Base-by-base conservation (phyloP, 164 flowering plant genomes). In the Sextonia rubra region DNA sequence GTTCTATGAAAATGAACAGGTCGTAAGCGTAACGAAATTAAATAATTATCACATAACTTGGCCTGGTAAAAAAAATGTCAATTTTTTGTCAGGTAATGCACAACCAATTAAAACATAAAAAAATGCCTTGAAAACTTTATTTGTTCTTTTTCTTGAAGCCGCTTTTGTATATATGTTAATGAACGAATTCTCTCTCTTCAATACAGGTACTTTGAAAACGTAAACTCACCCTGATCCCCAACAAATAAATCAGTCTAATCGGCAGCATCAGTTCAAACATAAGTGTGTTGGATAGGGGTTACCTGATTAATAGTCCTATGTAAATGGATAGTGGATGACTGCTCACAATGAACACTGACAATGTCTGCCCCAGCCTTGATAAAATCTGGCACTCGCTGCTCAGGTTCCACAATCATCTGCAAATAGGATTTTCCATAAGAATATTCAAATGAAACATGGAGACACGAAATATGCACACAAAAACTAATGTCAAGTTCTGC, bases 371-470 rank as follows among this genome's bases (percentile, higher is more conserved):
- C 99, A 70, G 99, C 98, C 84, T 93, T 93, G 74, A 95, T 86
- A 80, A 95, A 95, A 82, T 93, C 99, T 23, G 96, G 91, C 12
- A 95, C 94, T 62, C 99, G 85, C 78, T 88, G 97, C 25, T 95
- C 99, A 22, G 99, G 99, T 80, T 95, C 99, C 60, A 95, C 99
- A 85, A 95, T 93, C 99, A 95, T 95, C 99, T 95, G 84, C 70
- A 49, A 29, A 29, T 65, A 15, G 27, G 48, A 23, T 47, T 47
- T 68, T 47, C 55, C 32, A 58, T 84, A 60, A 80, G 79, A 70
- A 63, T 15, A 73, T 64, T 55, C 26, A 22, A 71, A 64, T 27
- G 3, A 27, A 4, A 18, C 67, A 30, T 64, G 18, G 9, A 17
- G 18, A n/a, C 18, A 14, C 67, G 1, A 29, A 18, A 64, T 49